These are phyloP conservation scores for Toxoplasma gondii DNA, from an alignment of 169 alveolate genomes.

Conservation along the genomic window DNA sequence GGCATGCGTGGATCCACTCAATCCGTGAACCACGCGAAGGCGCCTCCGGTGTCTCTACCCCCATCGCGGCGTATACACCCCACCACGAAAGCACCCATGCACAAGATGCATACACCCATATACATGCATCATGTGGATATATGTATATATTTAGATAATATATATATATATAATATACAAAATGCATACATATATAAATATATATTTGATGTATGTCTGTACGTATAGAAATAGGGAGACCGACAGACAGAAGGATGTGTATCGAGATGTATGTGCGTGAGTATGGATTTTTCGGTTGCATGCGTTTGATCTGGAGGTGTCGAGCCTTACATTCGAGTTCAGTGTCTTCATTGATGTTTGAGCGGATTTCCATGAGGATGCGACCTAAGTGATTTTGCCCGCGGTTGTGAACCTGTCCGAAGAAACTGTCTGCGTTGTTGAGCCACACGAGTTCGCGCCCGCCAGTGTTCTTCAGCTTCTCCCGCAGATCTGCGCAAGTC, in stretches of 20 bases:
- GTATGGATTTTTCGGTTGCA: no score
- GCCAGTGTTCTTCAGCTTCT: constrained; percentile 67
- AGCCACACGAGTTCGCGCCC: constrained; percentile 69
- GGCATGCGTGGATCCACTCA: no score
- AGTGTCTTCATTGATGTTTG: constrained; percentile 59
- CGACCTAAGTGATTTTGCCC: constrained; percentile 74
- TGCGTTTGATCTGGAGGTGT: no score
- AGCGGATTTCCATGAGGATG: constrained; percentile 68
- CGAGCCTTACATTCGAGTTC: constrained; percentile 64
- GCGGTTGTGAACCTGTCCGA: constrained; percentile 52
- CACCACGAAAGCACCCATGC: neutral
- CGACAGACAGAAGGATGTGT: no score
- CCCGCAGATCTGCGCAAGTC: constrained; percentile 59
- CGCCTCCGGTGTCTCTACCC: neutral
- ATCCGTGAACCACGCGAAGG: no score
- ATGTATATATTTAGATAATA: no score
- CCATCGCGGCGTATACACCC: neutral
- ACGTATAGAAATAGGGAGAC: neutral
- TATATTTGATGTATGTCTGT: neutral
- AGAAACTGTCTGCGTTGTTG: constrained; percentile 57
- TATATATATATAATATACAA: no score
- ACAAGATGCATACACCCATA: no score
- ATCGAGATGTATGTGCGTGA: no score
- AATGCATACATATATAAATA: no score
- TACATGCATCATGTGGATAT: neutral